Evolutionary conservation across 306 rosid species (phyloP), one percentile per base, ranked within the genome.

Genomic region (Fagus crenata): DNA sequence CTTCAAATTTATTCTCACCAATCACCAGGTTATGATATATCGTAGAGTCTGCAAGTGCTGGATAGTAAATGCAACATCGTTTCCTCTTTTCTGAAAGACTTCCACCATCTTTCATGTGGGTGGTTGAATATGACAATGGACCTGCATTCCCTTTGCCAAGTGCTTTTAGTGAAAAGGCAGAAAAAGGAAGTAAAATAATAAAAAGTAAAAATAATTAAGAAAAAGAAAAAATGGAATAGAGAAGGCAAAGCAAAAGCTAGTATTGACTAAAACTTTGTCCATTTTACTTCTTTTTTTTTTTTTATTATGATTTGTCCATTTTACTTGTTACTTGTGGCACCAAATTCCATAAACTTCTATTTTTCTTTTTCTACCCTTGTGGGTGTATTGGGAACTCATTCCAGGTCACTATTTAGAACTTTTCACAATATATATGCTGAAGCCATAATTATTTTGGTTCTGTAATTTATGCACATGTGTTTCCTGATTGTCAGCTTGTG

Each of bases 401-500:
- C 5, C 4, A 5, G 71, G 49, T 39, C 14, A n/a, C 12, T n/a
- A 31, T n/a, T n/a, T 39, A 33, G 49, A 5, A 4, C 43, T 36
- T 15, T 33, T 17, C 67, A 64, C 46, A 6, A n/a, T 37, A 33
- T 6, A 58, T 53, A 7, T 15, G 49, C 43, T 32, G 71, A 70
- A 64, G 49, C 22, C 14, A 17, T 9, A 33, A 42, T 43, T 28
- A 8, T 7, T 46, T 53, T 28, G 17, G 46, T 15, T 59, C 4
- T 22, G 32, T 69, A 43, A 18, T 58, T 70, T 75, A 42, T 22
- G 69, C 67, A 35, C 49, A 61, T 72, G 55, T 81, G 53, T 39
- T 56, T 51, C 53, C 73, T 36, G 41, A 55, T 22, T 55, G 14
- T 71, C 42, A 53, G 41, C 53, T 83, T 80, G 79, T n/a, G 69